Base-by-base conservation (phyloP, 768 basidiomycete genomes). In the Filobasidium floriforme region DNA sequence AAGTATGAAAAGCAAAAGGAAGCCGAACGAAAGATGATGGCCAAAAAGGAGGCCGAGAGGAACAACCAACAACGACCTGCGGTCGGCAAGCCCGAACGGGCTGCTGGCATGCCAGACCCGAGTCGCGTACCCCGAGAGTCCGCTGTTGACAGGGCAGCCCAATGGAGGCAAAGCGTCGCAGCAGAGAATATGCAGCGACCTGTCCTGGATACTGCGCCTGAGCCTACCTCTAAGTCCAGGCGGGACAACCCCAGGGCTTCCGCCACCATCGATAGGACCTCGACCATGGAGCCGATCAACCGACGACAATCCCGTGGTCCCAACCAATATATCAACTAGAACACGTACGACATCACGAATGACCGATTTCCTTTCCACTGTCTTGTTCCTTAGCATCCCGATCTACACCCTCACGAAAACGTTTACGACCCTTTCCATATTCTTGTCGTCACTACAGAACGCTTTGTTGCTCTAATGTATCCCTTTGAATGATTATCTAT, bases 1-100 rank as follows among this genome's bases (percentile, higher is more conserved):
- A 40, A 41, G n/a, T 67, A 67, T 44, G 57, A 68, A 19, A 46
- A 46, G 59, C 46, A 63, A 24, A 62, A 62, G 15, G 67, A 68
- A 26, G 57, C 46, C n/a, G 62, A 68, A 32, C 49, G 57, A 59
- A 41, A 51, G 26, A 43, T n/a, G 14, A 62, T 41, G 61, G 66
- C 60, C 41, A 66, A 32, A 40, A 66, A 62, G 51, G 66, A 62
- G 22, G 41, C 29, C 26, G 41, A 32, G 41, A 18, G 26, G 44
- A 14, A 2, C n/a, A 41, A 59, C 7, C 37, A 54, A 49, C 40
- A n/a, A 41, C 14, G 28, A 49, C 6, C 59, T 15, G 24, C 59
- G 24, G 1, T 9, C 41, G 18, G 29, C 60, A 26, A 4, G 52
- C 15, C 22, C 61, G 29, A 37, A 43, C 14, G 57, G 24, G 14